Conservation (phyloP, 2,329 filamentous ascomycete genomes). For the Erysiphe pulchra region DNA sequence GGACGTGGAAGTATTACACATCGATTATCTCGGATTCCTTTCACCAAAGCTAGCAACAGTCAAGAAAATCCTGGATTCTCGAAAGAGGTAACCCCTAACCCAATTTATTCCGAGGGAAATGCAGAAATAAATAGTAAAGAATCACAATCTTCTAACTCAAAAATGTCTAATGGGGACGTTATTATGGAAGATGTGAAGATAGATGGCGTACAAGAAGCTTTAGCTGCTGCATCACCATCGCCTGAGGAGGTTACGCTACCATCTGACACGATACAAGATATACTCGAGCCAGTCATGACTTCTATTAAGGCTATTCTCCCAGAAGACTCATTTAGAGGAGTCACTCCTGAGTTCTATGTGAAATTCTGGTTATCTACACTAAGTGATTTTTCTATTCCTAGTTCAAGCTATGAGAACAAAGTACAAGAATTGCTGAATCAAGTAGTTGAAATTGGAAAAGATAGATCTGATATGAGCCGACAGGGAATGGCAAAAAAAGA, state of each 20-base stretch:
- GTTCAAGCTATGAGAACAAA: constrained; percentile 54
- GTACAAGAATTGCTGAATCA: constrained; percentile 41
- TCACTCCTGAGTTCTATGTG: constrained; percentile 62
- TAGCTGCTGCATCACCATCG: constrained; percentile 1
- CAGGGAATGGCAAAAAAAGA: constrained; percentile 40
- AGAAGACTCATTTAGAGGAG: constrained; percentile 35
- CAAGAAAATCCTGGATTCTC: constrained; percentile 2
- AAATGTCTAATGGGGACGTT: neutral
- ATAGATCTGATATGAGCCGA: constrained; percentile 47
- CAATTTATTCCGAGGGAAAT: constrained; percentile 30
- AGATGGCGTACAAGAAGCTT: constrained; percentile 13
- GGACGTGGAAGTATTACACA: constrained; percentile 48
- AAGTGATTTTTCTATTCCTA: constrained; percentile 54
- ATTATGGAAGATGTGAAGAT: constrained; percentile 16
- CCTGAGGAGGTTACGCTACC: constrained; percentile 8
- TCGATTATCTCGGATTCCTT: constrained; percentile 20
- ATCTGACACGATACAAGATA: constrained; percentile 29
- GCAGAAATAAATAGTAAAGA: constrained; percentile 12
- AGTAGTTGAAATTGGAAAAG: constrained; percentile 38
- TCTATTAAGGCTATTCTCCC: constrained; percentile 36
- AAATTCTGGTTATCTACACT: constrained; percentile 83
- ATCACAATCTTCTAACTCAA: constrained; percentile 2
- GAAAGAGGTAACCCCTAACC: constrained; percentile 2
- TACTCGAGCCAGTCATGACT: constrained; percentile 49
- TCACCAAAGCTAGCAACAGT: constrained; percentile 6